These are phyloP conservation scores for Sisymbrium irio DNA, from an alignment of 345 rosid genomes.

Conservation along the genomic window DNA sequence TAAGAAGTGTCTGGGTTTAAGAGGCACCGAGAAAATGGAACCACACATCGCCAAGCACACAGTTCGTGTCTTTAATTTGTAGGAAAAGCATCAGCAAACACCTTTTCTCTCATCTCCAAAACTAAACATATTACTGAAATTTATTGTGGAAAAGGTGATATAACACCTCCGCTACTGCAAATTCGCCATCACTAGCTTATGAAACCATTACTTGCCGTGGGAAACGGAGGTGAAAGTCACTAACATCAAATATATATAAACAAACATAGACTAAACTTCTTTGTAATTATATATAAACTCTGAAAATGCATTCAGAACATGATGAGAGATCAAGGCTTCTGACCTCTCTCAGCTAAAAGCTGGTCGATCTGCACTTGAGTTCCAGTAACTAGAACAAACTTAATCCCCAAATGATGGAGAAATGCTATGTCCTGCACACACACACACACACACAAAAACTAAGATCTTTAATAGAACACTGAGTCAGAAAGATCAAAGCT, in stretches of 20 bases:
- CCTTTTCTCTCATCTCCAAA: no score
- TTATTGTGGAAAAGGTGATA: no score
- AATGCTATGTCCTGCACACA: slow-evolving; percentile 82
- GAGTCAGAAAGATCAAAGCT: no score
- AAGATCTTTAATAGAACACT: no score
- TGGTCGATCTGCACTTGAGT: slow-evolving; percentile 86
- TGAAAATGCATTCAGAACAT: neutral
- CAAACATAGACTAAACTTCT: no score
- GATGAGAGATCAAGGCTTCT: neutral
- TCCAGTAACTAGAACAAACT: slow-evolving; percentile 82
- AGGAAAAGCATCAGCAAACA: slow-evolving; percentile 21
- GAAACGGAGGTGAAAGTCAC: neutral
- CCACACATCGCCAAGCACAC: slow-evolving; percentile 50
- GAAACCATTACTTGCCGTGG: neutral
- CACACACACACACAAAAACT: neutral
- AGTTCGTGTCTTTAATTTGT: slow-evolving; percentile 1
- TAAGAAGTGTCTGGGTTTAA: slow-evolving; percentile 26
- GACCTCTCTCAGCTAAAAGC: slow-evolving; percentile 81
- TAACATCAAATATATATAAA: neutral
- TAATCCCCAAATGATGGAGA: slow-evolving; percentile 84
- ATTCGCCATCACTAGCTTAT: slow-evolving; percentile 3
- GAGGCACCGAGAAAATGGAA: slow-evolving; percentile 40
- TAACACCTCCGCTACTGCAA: no score
- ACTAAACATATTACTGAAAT: no score
- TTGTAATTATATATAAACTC: neutral